These are phyloP conservation scores for Solanum medicagineum DNA, from an alignment of 257 asterid genomes.

Conservation along the genomic window DNA sequence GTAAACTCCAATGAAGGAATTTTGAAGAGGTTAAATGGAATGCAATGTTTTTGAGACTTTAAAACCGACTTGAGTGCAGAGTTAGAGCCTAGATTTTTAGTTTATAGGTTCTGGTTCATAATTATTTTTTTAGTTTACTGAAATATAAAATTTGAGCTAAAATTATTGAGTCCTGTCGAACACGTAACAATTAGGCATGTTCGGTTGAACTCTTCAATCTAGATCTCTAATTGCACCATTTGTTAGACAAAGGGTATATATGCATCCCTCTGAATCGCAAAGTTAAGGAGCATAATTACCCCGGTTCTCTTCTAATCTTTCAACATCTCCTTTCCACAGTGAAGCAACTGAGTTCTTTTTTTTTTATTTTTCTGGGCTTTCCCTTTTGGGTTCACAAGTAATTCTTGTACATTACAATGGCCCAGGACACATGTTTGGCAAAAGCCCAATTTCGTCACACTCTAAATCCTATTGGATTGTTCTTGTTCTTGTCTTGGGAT, in stretches of 20 bases:
- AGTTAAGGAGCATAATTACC: neutral
- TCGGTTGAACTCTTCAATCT: neutral
- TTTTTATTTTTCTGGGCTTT: neutral
- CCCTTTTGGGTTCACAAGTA: neutral
- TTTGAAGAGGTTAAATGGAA: constrained; percentile 48
- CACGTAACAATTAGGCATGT: neutral
- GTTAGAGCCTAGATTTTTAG: neutral
- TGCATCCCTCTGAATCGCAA: neutral
- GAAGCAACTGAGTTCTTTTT: neutral
- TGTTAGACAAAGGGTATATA: neutral
- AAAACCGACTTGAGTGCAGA: neutral
- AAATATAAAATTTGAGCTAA: neutral
- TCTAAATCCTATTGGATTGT: neutral
- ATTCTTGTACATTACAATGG: neutral
- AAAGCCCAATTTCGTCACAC: neutral
- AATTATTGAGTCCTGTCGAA: neutral
- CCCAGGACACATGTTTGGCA: neutral
- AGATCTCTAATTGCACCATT: neutral
- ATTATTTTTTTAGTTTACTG: neutral
- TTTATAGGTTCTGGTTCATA: neutral
- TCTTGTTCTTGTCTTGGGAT: neutral
- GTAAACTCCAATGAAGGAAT: constrained; percentile 8
- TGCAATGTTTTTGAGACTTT: neutral
- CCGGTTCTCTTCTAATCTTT: neutral
- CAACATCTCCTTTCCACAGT: neutral